Conservation (phyloP, 805 yeast species). For the Candida bentonensis region DNA sequence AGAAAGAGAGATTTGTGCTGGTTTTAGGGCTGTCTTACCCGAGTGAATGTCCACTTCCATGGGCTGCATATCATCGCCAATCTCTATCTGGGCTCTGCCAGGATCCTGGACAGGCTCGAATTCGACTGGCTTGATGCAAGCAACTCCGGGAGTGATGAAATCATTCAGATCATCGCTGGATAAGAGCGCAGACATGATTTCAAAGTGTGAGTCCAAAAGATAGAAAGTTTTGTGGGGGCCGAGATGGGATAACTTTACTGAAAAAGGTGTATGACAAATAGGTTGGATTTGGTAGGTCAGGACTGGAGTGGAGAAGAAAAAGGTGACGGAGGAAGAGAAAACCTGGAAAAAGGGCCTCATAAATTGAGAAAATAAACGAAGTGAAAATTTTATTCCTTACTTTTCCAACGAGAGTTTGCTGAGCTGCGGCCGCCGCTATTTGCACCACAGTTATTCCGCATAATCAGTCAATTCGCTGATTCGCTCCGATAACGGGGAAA, state of each 20-base stretch:
- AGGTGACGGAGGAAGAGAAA: neutral
- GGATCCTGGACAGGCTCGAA: slow-evolving; percentile 20
- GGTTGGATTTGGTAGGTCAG: neutral
- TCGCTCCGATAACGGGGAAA: too few species aligned
- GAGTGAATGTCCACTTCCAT: slow-evolving; percentile 50
- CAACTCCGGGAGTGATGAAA: slow-evolving; percentile 86
- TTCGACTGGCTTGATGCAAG: slow-evolving; percentile 81
- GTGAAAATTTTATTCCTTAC: too few species aligned
- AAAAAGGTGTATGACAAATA: neutral
- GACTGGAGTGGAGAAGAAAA: neutral
- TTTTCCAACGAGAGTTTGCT: too few species aligned
- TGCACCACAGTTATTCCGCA: too few species aligned
- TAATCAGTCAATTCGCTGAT: too few species aligned
- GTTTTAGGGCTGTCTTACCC: slow-evolving; percentile 37
- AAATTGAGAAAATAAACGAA: too few species aligned
- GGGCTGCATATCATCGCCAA: slow-evolving; percentile 44
- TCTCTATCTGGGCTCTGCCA: slow-evolving; percentile 40
- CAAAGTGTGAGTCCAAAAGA: neutral
- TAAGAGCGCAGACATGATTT: slow-evolving; percentile 72
- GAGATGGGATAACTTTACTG: neutral
- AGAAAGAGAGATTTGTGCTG: slow-evolving; percentile 78
- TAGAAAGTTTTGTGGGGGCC: neutral
- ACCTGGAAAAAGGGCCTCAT: too few species aligned
- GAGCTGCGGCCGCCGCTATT: too few species aligned
- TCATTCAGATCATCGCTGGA: slow-evolving; percentile 92